Evolutionary conservation across 1,284 basidiomycete species (phyloP).

Genomic region (Afroboletus lepidellus): DNA sequence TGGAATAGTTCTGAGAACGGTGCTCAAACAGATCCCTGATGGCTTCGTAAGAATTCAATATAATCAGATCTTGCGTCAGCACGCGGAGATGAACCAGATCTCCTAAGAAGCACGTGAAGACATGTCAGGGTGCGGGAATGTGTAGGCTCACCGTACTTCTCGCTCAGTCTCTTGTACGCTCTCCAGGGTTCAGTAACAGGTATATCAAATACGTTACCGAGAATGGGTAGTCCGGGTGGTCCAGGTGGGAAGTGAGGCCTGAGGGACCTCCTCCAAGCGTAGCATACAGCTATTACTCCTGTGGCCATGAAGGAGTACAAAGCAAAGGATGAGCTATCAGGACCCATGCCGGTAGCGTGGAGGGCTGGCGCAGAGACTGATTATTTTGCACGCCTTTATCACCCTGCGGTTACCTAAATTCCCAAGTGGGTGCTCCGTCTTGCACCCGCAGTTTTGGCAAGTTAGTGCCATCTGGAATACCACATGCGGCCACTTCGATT

Average conservation of each 20-base stretch:
- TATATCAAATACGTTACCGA: conserved; percentile 6
- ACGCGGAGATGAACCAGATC: conserved; percentile 4
- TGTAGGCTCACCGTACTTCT: conserved; percentile 3
- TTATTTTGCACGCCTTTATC: background rate
- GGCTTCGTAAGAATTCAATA: conserved; percentile 7
- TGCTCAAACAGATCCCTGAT: conserved; percentile 5
- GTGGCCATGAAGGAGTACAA: conserved; percentile 1
- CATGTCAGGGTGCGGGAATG: background rate
- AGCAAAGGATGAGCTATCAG: background rate
- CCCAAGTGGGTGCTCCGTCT: background rate
- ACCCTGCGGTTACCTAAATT: background rate
- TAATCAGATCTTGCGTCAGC: conserved; percentile 2
- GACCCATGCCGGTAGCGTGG: background rate
- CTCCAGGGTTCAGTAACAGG: conserved; percentile 5
- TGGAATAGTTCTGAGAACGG: conserved; percentile 7
- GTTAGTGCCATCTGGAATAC: background rate
- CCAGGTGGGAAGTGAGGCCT: conserved; percentile 4
- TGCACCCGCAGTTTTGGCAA: background rate
- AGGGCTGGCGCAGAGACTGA: background rate
- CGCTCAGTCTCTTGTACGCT: conserved; percentile 3
- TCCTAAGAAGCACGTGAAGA: background rate
- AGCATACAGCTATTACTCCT: background rate
- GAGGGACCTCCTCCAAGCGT: conserved; percentile 3
- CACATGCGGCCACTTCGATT: background rate
- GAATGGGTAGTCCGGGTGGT: conserved; percentile 3